These are phyloP conservation scores for Karstenula rhodostoma DNA, from an alignment of 2,329 filamentous ascomycete genomes.

Conservation along the genomic window DNA sequence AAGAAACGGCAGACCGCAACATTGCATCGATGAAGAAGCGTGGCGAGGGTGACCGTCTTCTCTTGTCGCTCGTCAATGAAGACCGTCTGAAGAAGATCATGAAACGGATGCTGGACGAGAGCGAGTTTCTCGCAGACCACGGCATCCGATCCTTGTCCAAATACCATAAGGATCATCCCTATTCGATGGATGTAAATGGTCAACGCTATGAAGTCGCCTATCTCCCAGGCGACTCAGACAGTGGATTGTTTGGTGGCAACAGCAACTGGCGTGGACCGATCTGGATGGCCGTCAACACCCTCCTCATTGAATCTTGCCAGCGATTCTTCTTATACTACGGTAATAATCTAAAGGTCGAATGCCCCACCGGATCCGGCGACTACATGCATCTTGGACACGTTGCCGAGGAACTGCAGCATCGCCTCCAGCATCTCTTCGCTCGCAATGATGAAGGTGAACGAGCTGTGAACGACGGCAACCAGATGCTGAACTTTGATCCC, in stretches of 20 bases:
- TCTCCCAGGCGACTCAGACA: conserved; percentile 95
- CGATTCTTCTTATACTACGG: conserved; percentile 97
- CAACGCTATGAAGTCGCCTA: conserved; percentile 89
- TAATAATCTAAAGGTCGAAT: conserved; percentile 86
- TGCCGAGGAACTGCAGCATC: conserved; percentile 93
- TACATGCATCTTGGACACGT: conserved; percentile 96
- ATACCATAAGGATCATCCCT: conserved; percentile 87
- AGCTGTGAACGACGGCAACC: conserved; percentile 85
- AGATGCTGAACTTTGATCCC: conserved; percentile 87
- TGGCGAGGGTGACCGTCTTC: conserved; percentile 86
- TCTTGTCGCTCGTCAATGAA: conserved; percentile 90
- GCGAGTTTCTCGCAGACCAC: conserved; percentile 89
- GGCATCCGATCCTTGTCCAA: conserved; percentile 93
- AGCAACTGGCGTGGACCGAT: conserved; percentile 97
- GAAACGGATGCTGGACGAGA: conserved; percentile 89
- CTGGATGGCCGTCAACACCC: conserved; percentile 95
- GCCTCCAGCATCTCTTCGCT: conserved; percentile 89
- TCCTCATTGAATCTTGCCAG: conserved; percentile 92
- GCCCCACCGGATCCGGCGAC: conserved; percentile 90
- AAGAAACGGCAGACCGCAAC: conserved; percentile 88
- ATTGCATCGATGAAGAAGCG: conserved; percentile 92
- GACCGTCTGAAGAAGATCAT: conserved; percentile 91
- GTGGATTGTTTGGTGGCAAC: conserved; percentile 93
- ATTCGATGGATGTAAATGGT: conserved; percentile 94
- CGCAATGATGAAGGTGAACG: conserved; percentile 84